Percentiles rank a stretch among this genome's conserved stretches.
Evolutionary conservation across 306 rosid genomes (phyloP).

Genomic region (Rosa lucieae): DNA sequence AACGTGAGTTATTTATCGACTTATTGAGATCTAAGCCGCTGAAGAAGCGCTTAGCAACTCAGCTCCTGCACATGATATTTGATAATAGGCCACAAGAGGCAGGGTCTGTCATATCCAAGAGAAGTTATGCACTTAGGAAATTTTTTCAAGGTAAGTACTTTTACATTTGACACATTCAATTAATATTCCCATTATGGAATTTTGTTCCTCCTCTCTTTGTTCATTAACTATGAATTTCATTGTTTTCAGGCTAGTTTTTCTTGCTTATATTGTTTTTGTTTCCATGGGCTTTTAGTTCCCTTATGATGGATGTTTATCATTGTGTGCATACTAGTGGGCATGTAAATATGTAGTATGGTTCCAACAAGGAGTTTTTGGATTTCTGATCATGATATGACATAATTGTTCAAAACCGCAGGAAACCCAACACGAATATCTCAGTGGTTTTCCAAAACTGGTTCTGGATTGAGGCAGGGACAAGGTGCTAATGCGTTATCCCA

Average conservation of each 20-base stretch:
- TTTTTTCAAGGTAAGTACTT: constrained; percentile 58
- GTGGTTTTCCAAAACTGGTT: constrained; percentile 69
- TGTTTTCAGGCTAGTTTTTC: neutral
- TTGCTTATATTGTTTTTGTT: neutral
- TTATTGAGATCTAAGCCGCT: constrained; percentile 42
- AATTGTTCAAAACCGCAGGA: constrained; percentile 53
- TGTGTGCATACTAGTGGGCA: constrained; percentile 11
- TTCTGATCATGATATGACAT: constrained; percentile 30
- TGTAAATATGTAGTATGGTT: constrained; percentile 1
- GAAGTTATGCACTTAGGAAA: constrained; percentile 45
- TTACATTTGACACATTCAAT: neutral
- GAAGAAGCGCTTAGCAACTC: constrained; percentile 56
- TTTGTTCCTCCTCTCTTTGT: neutral
- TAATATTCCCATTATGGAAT: neutral
- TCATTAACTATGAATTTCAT: neutral
- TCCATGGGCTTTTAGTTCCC: neutral
- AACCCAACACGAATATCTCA: constrained; percentile 55
- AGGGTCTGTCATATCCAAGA: constrained; percentile 56
- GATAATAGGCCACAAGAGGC: constrained; percentile 52
- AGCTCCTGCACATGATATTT: constrained; percentile 64
- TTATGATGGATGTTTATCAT: constrained; percentile 1
- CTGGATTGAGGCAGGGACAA: constrained; percentile 65
- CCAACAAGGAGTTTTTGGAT: constrained; percentile 18
- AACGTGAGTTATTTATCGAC: constrained; percentile 50
- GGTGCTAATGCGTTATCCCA: constrained; percentile 79